Percentiles rank a stretch among this genome's conserved stretches.
Conservation (phyloP, 306 rosid genomes). For the Gillenia trifoliata region DNA sequence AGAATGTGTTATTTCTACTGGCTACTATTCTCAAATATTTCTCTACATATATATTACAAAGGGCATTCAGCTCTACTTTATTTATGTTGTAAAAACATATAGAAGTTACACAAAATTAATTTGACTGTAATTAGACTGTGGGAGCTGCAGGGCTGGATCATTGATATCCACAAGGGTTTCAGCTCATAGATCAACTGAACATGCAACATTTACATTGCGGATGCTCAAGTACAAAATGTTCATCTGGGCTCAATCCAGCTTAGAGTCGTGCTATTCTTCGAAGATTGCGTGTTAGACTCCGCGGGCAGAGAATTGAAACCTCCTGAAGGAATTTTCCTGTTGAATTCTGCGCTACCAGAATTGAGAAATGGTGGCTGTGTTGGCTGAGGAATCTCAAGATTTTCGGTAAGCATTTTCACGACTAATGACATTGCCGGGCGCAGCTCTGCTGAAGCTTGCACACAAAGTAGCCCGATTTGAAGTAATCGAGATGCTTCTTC, state of each 20-base stretch:
- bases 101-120: background rate
- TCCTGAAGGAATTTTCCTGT: background rate
- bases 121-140: background rate
- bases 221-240: background rate
- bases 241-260: conserved; percentile 42
- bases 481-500: conserved; percentile 38
- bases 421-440: conserved; percentile 47
- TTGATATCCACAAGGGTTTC: background rate
- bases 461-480: conserved; percentile 48
- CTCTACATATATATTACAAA: background rate
- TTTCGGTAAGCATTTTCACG: conserved; percentile 35
- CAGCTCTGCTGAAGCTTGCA: conserved; percentile 51
- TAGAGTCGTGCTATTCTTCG: conserved; percentile 30
- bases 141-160: background rate
- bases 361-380: conserved; percentile 45
- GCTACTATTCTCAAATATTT: background rate
- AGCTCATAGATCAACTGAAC: background rate
- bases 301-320: background rate
- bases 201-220: background rate
- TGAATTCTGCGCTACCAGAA: conserved; percentile 13
- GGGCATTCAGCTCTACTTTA: background rate
- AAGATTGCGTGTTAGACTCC: conserved; percentile 17
- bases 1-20: too few relatives aligned
- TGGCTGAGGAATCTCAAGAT: conserved; percentile 38
- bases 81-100: background rate